Evolutionary conservation across 2,329 filamentous ascomycete species (phyloP).

Genomic region (Trichoderma sp.): DNA sequence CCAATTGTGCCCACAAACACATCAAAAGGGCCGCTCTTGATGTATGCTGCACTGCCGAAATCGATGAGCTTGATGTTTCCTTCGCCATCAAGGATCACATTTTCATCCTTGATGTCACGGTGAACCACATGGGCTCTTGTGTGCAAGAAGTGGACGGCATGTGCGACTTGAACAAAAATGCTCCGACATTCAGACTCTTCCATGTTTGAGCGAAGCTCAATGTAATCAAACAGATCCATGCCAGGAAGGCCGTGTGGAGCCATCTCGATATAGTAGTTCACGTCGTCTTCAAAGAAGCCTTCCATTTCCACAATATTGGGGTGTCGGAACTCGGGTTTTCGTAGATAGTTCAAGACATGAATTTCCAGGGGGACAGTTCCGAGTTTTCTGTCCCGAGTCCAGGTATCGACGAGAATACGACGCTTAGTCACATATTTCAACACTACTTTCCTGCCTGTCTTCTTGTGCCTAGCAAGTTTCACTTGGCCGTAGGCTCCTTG

Average conservation of each 20-base stretch:
- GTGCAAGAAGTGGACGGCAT: slow-evolving; percentile 87
- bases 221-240: slow-evolving; percentile 99
- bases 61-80: slow-evolving; percentile 96
- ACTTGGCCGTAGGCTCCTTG: slow-evolving; percentile 98
- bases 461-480: slow-evolving; percentile 86
- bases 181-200: slow-evolving; percentile 89
- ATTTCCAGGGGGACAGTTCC: slow-evolving; percentile 96
- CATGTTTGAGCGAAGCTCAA: slow-evolving; percentile 94
- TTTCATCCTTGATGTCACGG: slow-evolving; percentile 98
- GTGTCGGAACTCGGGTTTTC: slow-evolving; percentile 65
- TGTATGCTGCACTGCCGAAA: slow-evolving; percentile 96
- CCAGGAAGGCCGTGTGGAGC: slow-evolving; percentile 89
- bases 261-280: slow-evolving; percentile 99
- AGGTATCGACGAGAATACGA: slow-evolving; percentile 94
- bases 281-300: slow-evolving; percentile 72
- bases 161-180: slow-evolving; percentile 91
- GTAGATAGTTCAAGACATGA: slow-evolving; percentile 90
- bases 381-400: slow-evolving; percentile 88
- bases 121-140: slow-evolving; percentile 89
- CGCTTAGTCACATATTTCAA: slow-evolving; percentile 98
- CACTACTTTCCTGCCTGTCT: slow-evolving; percentile 77
- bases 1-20: slow-evolving; percentile 98
- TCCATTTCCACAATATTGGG: slow-evolving; percentile 72
- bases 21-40: slow-evolving; percentile 97
- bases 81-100: slow-evolving; percentile 92